Base-by-base conservation (phyloP, 2,329 filamentous ascomycete species). In the Geosmithia flava region DNA sequence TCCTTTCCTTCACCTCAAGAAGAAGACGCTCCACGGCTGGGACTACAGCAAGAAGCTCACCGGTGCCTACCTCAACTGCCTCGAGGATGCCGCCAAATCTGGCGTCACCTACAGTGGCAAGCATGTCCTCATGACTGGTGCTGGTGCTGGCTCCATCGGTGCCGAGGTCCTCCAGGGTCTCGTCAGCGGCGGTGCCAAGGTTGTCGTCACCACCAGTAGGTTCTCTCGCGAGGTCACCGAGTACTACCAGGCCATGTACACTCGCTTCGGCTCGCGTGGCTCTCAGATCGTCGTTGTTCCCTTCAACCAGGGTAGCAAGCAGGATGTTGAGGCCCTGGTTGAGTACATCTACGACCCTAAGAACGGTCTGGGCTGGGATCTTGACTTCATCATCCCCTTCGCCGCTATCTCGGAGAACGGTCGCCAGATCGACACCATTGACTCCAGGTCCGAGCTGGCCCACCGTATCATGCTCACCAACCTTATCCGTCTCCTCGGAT, bases 381-480 rank as follows among this genome's bases (percentile, higher is more conserved):
- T 98, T 39, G 93, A 98, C 69, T 95, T 83, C 64, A 84, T 98
- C 53, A 80, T 98, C 54, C 93, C 93, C 13, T 98, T 98, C 63
- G 93, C 93, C 53, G 93, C 93, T 59, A 98, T 98, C 55, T 88
- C 94, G 0, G 93, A 97, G 71, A 95, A 95, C 57, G 93, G 94
- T 47, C 90, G 93, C 53, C 90, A 98, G 67, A 97, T 98, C 52
- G 93, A 98, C 62, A 84, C 75, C 63, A 90, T 98, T 54, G 94
- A 98, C 68, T 96, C 90, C 53, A 95, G 93, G 68, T 97, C 93
- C 15, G 93, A 98, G 71, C 81, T 98, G 53, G 93, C 93, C 56
- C 93, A 98, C 67, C 87, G 93, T 54, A 96, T 98, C 72, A 97
- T 98, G 93, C 74, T 98, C 65, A 98, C 93, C 60, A 98, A 98